phyloP scores from a whole-genome alignment of 352 stramenopile genomes.

The Peronospora belbahrii region DNA sequence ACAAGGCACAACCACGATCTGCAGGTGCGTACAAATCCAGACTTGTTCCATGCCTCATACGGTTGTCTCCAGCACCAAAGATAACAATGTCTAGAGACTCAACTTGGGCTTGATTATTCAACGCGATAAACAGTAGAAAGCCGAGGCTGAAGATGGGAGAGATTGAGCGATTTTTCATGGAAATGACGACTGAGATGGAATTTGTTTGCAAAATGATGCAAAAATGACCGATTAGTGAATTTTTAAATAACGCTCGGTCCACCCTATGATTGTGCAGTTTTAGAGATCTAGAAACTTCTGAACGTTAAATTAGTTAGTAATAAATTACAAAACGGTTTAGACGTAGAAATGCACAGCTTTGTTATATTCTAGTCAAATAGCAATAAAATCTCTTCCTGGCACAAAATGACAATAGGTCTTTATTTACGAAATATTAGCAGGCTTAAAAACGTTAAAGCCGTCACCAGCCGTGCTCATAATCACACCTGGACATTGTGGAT shows the following conservation, averaged over 20 bases:
- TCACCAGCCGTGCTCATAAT: constrained; percentile 94
- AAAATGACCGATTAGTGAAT: no score
- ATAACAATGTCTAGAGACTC: constrained; percentile 12
- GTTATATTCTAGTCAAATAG: no score
- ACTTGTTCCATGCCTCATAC: constrained; percentile 20
- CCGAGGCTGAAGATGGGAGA: neutral
- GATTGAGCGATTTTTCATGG: neutral
- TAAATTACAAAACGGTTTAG: neutral
- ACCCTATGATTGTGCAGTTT: neutral
- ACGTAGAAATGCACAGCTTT: no score
- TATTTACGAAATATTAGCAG: constrained; percentile 88
- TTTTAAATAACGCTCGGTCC: neutral
- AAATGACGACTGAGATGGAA: neutral
- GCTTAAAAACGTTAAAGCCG: constrained; percentile 98
- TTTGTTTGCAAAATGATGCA: no score
- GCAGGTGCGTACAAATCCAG: constrained; percentile 25
- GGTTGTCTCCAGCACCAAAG: constrained; percentile 12
- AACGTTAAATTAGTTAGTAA: no score
- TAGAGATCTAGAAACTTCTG: no score
- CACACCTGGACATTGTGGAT: constrained; percentile 96
- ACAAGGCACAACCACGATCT: constrained; percentile 49
- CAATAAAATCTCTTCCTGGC: neutral
- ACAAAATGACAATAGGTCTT: constrained; percentile 4
- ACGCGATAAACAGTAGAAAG: constrained; percentile 2
- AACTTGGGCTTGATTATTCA: neutral